These are phyloP conservation scores for Blechomonas ayalai DNA, from an alignment of 208 protist species.

Conservation along the genomic window DNA sequence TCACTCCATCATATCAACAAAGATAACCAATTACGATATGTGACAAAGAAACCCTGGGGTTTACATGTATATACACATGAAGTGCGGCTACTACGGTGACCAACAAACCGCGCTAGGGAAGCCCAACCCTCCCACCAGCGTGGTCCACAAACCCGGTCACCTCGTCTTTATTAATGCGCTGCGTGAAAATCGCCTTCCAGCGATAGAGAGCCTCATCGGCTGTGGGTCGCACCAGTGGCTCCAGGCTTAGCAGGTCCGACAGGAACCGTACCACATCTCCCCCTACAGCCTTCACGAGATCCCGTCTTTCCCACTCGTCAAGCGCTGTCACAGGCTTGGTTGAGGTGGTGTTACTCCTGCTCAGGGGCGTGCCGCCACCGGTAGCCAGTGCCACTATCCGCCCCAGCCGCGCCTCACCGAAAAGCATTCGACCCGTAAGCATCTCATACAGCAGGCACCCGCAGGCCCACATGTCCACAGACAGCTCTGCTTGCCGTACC, in stretches of 20 bases:
- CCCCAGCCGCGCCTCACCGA: conserved; percentile 57
- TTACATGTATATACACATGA: too few species aligned
- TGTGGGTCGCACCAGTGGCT: conserved; percentile 57
- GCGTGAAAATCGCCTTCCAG: conserved; percentile 41
- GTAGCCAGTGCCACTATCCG: conserved; percentile 31
- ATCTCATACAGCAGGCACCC: conserved; percentile 82
- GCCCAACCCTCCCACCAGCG: too few species aligned
- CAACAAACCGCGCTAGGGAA: too few species aligned
- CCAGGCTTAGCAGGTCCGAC: conserved; percentile 37
- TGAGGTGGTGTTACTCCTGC: background rate
- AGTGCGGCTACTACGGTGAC: too few species aligned
- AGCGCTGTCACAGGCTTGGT: conserved; percentile 17
- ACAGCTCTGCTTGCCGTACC: conserved; percentile 43
- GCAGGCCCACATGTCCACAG: conserved; percentile 76
- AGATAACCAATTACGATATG: too few species aligned
- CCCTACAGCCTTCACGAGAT: conserved; percentile 34
- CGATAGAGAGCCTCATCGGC: conserved; percentile 39
- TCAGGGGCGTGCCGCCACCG: background rate
- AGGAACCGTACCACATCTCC: conserved; percentile 44
- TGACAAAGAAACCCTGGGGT: too few species aligned
- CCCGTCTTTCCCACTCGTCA: conserved; percentile 36
- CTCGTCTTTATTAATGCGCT: background rate
- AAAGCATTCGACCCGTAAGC: conserved; percentile 73
- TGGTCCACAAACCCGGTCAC: too few species aligned
- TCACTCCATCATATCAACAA: too few species aligned